These are phyloP conservation scores for Lactarius psammicola DNA, from an alignment of 768 basidiomycete species.

Conservation along the genomic window DNA sequence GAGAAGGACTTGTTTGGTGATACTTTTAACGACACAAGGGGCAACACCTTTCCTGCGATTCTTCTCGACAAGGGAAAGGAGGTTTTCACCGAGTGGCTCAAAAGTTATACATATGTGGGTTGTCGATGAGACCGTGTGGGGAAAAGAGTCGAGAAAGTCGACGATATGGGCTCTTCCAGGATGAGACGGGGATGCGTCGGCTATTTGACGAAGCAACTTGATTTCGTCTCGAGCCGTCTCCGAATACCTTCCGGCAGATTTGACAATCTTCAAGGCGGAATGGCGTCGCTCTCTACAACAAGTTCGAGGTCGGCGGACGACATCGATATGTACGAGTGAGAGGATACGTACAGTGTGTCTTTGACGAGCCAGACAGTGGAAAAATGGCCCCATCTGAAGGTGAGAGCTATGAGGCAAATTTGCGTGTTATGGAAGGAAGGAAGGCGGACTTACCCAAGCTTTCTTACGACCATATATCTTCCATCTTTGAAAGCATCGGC, in stretches of 20 bases:
- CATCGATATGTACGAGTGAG: no score
- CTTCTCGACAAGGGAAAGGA: slow-evolving; percentile 70
- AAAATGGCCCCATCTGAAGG: slow-evolving; percentile 85
- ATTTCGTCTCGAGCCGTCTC: slow-evolving; percentile 98
- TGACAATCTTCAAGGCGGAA: slow-evolving; percentile 92
- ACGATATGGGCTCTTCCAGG: slow-evolving; percentile 80
- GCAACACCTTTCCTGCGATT: slow-evolving; percentile 85
- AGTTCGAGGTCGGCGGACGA: slow-evolving; percentile 8
- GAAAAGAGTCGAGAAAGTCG: slow-evolving; percentile 88
- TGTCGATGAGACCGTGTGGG: slow-evolving; percentile 46
- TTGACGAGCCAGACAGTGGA: slow-evolving; percentile 92
- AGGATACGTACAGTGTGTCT: slow-evolving; percentile 61
- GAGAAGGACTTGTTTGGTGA: slow-evolving; percentile 82
- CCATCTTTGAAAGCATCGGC: slow-evolving; percentile 81
- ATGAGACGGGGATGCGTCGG: slow-evolving; percentile 68
- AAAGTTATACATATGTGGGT: slow-evolving; percentile 89
- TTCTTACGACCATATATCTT: slow-evolving; percentile 83
- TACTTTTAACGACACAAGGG: slow-evolving; percentile 75
- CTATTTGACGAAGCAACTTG: slow-evolving; percentile 78
- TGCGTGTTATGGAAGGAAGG: slow-evolving; percentile 13
- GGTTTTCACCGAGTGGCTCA: slow-evolving; percentile 78
- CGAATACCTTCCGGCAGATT: slow-evolving; percentile 91
- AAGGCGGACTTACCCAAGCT: slow-evolving; percentile 66
- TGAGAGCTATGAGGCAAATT: slow-evolving; percentile 26
- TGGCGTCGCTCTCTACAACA: slow-evolving; percentile 60